A percentile compares a stretch with the other conserved stretches of the same genome.
phyloP scores from a whole-genome alignment of 331 rosid species.

The Phaseolus coccineus region DNA sequence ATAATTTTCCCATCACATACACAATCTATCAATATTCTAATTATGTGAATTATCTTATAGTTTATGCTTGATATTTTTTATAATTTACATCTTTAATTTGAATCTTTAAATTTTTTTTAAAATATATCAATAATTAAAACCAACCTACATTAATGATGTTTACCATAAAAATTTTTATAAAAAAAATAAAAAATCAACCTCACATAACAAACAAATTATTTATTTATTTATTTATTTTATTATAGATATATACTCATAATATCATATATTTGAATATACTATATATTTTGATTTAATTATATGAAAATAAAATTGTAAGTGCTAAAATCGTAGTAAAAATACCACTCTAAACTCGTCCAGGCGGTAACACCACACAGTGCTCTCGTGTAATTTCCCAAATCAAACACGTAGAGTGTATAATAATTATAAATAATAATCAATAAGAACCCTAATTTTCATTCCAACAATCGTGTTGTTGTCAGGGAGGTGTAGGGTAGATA shows the following conservation, averaged over 20 bases:
- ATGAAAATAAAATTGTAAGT: not conserved
- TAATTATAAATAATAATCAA: not conserved
- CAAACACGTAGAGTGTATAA: not conserved
- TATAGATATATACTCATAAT: not conserved
- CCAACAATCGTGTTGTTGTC: not conserved
- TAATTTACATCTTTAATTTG: too few relatives aligned
- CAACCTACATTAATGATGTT: not conserved
- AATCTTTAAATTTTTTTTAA: too few relatives aligned
- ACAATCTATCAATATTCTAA: too few relatives aligned
- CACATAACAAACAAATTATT: not conserved
- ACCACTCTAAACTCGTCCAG: not conserved
- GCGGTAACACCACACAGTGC: not conserved
- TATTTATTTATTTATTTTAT: too few relatives aligned
- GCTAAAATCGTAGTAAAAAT: not conserved
- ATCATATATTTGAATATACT: not conserved
- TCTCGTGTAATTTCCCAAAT: not conserved
- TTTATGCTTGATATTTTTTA: too few relatives aligned
- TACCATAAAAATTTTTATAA: too few relatives aligned
- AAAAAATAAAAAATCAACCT: not conserved
- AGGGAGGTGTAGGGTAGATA: not conserved
- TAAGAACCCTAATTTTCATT: constrained; percentile 20
- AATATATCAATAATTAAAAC: too few relatives aligned
- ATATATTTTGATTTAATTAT: not conserved
- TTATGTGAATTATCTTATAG: too few relatives aligned
- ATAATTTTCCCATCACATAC: too few relatives aligned